phyloP scores from a whole-genome alignment of 2,329 filamentous ascomycete genomes.

The Alternaria ethzedia region DNA sequence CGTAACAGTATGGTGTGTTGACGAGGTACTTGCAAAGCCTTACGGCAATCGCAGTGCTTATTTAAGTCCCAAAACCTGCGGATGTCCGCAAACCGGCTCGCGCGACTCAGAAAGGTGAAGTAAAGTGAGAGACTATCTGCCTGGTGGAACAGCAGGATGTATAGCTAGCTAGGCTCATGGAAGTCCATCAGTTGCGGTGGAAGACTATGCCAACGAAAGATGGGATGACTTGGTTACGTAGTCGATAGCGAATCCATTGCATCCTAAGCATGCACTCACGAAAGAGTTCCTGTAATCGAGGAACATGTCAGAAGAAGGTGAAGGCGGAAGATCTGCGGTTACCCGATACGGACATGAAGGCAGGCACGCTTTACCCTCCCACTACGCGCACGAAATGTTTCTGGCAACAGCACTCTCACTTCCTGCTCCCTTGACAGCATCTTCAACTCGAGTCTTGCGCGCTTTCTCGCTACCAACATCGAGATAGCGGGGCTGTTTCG shows the following conservation, averaged over 20 bases:
- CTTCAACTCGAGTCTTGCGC: too few species aligned
- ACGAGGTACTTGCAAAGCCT: background rate
- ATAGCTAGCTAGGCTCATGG: background rate
- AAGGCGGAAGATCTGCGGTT: too few species aligned
- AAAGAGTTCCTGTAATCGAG: too few species aligned
- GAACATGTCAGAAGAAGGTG: too few species aligned
- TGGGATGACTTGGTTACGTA: too few species aligned
- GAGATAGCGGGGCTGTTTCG: background rate
- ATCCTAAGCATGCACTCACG: too few species aligned
- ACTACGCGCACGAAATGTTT: background rate
- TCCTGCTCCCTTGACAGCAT: accelerated
- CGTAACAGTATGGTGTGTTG: too few species aligned
- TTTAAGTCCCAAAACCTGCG: background rate
- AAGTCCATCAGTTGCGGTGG: background rate
- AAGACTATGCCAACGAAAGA: background rate
- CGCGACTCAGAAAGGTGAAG: background rate
- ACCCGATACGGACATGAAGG: too few species aligned
- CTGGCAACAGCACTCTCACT: background rate
- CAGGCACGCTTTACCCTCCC: background rate
- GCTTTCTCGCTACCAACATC: too few species aligned
- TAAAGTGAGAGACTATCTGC: background rate
- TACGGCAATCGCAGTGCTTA: background rate
- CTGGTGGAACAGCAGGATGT: background rate
- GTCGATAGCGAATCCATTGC: too few species aligned
- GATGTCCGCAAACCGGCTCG: too few species aligned